A percentile compares a stretch with the other conserved stretches of the same genome.
phyloP scores from a whole-genome alignment of 2,329 filamentous ascomycete genomes.

The Alternaria brassicae region DNA sequence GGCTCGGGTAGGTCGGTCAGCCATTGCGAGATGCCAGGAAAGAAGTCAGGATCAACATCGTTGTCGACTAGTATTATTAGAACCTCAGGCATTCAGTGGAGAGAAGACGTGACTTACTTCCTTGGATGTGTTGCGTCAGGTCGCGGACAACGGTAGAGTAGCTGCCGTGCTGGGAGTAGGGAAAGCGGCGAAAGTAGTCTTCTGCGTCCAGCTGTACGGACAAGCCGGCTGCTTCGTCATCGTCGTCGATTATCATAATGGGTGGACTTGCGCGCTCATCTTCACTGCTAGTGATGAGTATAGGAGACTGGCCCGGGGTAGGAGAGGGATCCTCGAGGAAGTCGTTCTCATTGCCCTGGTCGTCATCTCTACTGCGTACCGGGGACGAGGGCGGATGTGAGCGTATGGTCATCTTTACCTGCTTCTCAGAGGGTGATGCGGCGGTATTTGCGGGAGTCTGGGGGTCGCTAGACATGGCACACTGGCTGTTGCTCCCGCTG shows the following conservation, averaged over 20 bases:
- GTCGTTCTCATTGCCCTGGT: constrained; percentile 17
- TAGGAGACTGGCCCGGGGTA: constrained; percentile 16
- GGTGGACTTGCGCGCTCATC: constrained; percentile 38
- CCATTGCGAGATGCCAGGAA: constrained; percentile 37
- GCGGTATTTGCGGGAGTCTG: constrained; percentile 20
- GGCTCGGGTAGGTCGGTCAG: constrained; percentile 37
- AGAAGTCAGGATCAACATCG: constrained; percentile 31
- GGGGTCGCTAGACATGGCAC: constrained; percentile 41
- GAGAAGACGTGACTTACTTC: constrained; percentile 22
- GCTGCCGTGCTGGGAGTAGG: constrained; percentile 29
- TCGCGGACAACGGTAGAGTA: constrained; percentile 31
- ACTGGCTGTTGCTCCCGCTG: constrained; percentile 44
- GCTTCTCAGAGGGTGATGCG: constrained; percentile 28
- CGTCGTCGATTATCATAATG: constrained; percentile 50
- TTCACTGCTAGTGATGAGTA: constrained; percentile 25
- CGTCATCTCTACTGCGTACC: constrained; percentile 26
- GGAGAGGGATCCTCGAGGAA: constrained; percentile 13
- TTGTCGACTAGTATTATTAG: constrained; percentile 28
- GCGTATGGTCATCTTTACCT: constrained; percentile 52
- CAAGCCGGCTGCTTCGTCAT: constrained; percentile 29
- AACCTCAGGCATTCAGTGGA: background rate
- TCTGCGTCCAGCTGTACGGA: constrained; percentile 34
- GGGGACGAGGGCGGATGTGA: constrained; percentile 42
- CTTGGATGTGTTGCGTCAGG: constrained; percentile 36
- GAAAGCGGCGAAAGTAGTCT: constrained; percentile 44